phyloP scores from a whole-genome alignment of 148 eudicot genomes.

The Fagopyrum esculentum region DNA sequence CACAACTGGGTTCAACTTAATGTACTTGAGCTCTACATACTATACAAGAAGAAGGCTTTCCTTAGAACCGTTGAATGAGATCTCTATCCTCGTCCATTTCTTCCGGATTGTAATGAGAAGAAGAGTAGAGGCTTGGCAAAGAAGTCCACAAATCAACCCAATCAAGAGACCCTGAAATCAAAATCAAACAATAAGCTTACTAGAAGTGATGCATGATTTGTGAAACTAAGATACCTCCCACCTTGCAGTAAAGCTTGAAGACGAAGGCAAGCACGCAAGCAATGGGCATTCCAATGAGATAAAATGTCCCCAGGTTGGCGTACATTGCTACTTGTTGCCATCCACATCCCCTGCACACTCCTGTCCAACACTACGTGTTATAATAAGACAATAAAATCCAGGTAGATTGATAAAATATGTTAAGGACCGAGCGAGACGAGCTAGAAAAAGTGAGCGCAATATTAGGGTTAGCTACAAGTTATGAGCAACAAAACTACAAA shows the following conservation, averaged over 20 bases:
- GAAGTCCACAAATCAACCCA: conserved; percentile 54
- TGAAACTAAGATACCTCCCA: conserved; percentile 10
- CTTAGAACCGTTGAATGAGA: conserved; percentile 1
- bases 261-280: conserved; percentile 56
- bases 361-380: conserved; percentile 17
- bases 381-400: too few species aligned
- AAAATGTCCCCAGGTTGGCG: conserved; percentile 59
- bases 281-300: conserved; percentile 67
- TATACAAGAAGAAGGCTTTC: not conserved
- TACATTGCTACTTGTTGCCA: conserved; percentile 69
- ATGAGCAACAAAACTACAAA: too few species aligned
- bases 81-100: conserved; percentile 35
- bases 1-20: too few species aligned
- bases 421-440: too few species aligned
- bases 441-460: too few species aligned
- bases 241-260: conserved; percentile 49
- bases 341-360: conserved; percentile 86
- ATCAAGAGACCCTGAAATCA: conserved; percentile 53
- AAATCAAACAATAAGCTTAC: not conserved
- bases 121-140: conserved; percentile 34
- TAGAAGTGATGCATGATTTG: not conserved
- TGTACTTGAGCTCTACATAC: too few species aligned
- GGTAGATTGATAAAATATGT: too few species aligned
- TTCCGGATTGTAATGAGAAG: conserved; percentile 31
- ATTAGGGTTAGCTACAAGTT: too few species aligned